Evolutionary conservation across 1,284 basidiomycete species (phyloP), one percentile per base, ranked within the genome.

Genomic region (Phlebopus sp.): DNA sequence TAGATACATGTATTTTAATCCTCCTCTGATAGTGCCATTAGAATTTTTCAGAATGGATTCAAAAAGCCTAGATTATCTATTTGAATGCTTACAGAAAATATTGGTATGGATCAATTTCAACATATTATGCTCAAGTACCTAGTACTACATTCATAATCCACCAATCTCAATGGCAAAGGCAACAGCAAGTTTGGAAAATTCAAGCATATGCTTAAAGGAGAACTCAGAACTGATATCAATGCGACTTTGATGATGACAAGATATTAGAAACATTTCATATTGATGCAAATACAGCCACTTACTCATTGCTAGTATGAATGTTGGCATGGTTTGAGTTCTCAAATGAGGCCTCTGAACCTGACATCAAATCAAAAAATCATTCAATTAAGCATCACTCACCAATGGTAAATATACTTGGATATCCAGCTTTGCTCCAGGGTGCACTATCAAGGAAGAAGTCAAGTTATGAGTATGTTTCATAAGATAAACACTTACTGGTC

Each of bases 181-280:
- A 14, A 90, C 82, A 11, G 87, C 89, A 39, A 96, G 76, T 75
- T 96, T 96, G 52, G 90, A 90, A 71, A 96, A 96, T 63, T 92
- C 81, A 27, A 90, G 66, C 83, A 90, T 87, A 61, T 93, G 86
- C 2, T 70, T 64, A 59, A 91, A 91, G 59, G 86, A 90, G 70
- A 97, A 97, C 66, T 94, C 94, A 18, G 82, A 74, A 2, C 86
- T 89, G 56, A 92, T 78, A 64, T 95, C 87, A 56, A 90, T 87
- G 40, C 86, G 82, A 63, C 87, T 90, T 56, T 14, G 47, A 54
- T 25, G 6, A 23, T 29, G 8, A 29, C 27, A 42, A 2, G 48
- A 51, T 13, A 39, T 67, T 34, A 66, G 55, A 15, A 32, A 50
- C 11, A 45, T 37, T 19, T 19, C n/a, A 45, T 37, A 23, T n/a